Evolutionary conservation across 2,329 filamentous ascomycete genomes (phyloP).

Genomic region (Pestalotiopsis sp.): DNA sequence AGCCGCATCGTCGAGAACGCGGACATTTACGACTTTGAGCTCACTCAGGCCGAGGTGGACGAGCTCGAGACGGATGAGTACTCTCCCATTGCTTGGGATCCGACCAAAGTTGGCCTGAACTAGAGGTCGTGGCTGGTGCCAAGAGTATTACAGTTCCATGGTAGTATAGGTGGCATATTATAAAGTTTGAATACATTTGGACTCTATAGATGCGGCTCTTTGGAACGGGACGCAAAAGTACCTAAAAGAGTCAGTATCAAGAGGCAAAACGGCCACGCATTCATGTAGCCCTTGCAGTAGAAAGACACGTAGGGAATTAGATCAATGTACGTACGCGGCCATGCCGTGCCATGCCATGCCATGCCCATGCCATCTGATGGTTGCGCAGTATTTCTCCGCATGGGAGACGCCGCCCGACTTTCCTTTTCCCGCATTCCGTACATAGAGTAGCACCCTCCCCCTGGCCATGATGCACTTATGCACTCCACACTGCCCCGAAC

Average conservation of each 20-base stretch:
- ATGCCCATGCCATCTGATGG: too few relatives aligned
- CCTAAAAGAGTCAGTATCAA: background rate
- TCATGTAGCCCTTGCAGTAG: background rate
- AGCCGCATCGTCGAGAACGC: constrained; percentile 69
- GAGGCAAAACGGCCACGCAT: background rate
- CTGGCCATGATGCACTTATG: background rate
- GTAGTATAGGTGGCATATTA: background rate
- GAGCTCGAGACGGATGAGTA: constrained; percentile 54
- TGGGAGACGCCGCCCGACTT: background rate
- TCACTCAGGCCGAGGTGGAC: constrained; percentile 54
- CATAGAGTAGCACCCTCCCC: background rate
- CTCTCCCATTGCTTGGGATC: constrained; percentile 59
- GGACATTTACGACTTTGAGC: constrained; percentile 56
- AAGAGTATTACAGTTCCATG: too few relatives aligned
- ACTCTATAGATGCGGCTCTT: background rate
- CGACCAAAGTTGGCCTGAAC: constrained; percentile 46
- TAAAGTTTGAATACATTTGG: background rate
- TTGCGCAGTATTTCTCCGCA: background rate
- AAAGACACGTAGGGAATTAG: too few relatives aligned
- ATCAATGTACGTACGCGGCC: too few relatives aligned
- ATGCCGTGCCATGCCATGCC: too few relatives aligned
- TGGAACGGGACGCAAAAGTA: background rate
- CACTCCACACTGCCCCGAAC: background rate
- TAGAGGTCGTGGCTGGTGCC: constrained; percentile 15
- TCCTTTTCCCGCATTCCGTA: background rate